These are phyloP conservation scores for Kluyveromyces starmeri DNA, from an alignment of 805 yeast species.

Conservation along the genomic window DNA sequence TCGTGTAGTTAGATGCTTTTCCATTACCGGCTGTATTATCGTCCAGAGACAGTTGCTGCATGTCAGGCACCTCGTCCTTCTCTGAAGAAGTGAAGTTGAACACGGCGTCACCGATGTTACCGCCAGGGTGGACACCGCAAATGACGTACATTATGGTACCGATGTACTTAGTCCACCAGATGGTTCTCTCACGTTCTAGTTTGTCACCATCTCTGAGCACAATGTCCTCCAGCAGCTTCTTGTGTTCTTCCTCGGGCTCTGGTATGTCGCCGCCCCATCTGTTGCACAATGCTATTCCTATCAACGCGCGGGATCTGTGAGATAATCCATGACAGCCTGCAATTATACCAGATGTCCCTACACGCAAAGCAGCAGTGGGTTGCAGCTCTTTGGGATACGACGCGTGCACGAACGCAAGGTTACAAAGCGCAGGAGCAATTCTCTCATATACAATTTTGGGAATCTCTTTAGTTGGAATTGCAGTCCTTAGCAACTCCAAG, in stretches of 20 bases:
- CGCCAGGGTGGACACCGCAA: conserved; percentile 78
- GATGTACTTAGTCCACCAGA: conserved; percentile 67
- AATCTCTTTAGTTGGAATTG: conserved; percentile 47
- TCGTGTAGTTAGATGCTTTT: conserved; percentile 5
- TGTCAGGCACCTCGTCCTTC: conserved; percentile 20
- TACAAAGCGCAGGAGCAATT: conserved; percentile 62
- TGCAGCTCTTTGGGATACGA: conserved; percentile 71
- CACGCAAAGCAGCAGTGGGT: conserved; percentile 62
- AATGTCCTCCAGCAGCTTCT: conserved; percentile 38
- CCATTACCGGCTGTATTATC: conserved; percentile 12
- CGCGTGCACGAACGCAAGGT: conserved; percentile 67
- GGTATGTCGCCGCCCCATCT: conserved; percentile 79
- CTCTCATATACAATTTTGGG: conserved; percentile 51
- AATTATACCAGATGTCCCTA: conserved; percentile 65
- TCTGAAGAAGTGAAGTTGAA: conserved; percentile 36
- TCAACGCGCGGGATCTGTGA: conserved; percentile 59
- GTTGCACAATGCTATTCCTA: conserved; percentile 67
- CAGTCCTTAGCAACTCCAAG: conserved; percentile 42
- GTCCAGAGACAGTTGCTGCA: conserved; percentile 14
- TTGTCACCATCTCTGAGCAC: conserved; percentile 39
- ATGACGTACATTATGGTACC: conserved; percentile 70
- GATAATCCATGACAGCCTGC: conserved; percentile 71
- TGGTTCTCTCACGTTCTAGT: conserved; percentile 37
- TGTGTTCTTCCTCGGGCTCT: conserved; percentile 40
- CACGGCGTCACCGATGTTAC: conserved; percentile 56